phyloP scores from a whole-genome alignment of 331 rosid genomes.

The Quercus phellos region DNA sequence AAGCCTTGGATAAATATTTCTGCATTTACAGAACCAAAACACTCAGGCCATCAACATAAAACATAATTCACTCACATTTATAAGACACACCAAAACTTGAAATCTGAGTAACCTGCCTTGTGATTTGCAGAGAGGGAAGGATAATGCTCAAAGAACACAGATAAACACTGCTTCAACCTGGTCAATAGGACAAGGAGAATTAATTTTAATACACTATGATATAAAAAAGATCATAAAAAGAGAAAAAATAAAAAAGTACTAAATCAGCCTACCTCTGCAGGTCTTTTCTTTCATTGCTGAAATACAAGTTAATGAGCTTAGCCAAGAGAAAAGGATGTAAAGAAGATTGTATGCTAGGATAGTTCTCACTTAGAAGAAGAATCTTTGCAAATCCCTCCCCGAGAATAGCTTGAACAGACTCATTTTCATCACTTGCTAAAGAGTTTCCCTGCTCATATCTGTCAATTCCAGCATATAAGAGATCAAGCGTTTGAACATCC shows the following conservation, averaged over 20 bases:
- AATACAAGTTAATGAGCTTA: slow-evolving; percentile 66
- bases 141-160: slow-evolving; percentile 90
- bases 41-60: neutral
- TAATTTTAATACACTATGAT: slow-evolving; percentile 4
- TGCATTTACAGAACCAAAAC: slow-evolving; percentile 35
- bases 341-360: slow-evolving; percentile 58
- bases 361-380: slow-evolving; percentile 79
- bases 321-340: slow-evolving; percentile 66
- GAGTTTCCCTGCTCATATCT: slow-evolving; percentile 50
- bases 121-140: slow-evolving; percentile 71
- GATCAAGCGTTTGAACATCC: slow-evolving; percentile 51
- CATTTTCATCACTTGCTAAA: slow-evolving; percentile 54
- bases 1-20: slow-evolving; percentile 77
- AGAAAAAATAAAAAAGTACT: neutral
- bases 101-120: slow-evolving; percentile 50
- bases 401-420: slow-evolving; percentile 63
- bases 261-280: slow-evolving; percentile 50
- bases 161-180: slow-evolving; percentile 89
- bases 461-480: slow-evolving; percentile 63
- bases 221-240: neutral
- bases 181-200: neutral
- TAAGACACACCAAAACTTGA: neutral
- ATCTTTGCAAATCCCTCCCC: slow-evolving; percentile 96
- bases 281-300: slow-evolving; percentile 49
- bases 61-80: neutral